Conservation (phyloP, 306 rosid species). For the Citrullus amarus region DNA sequence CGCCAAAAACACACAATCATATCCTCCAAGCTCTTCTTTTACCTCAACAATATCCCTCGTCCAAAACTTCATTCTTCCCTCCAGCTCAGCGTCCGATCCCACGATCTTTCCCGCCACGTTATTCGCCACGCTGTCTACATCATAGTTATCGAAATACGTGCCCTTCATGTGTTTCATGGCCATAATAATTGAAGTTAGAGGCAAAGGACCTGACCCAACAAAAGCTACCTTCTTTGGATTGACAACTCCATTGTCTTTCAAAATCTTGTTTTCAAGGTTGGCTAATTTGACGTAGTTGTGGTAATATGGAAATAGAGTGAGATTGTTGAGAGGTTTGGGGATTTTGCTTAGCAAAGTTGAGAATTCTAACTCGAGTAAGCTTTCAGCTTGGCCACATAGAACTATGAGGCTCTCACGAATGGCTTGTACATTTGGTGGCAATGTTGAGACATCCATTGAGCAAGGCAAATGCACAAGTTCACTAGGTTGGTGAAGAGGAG, state of each 20-base stretch:
- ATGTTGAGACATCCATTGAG: conserved; percentile 29
- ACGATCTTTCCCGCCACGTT: conserved; percentile 38
- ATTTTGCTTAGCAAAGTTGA: conserved; percentile 33
- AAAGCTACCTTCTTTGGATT: conserved; percentile 47
- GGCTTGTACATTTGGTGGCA: conserved; percentile 30
- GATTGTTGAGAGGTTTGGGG: conserved; percentile 32
- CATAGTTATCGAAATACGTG: conserved; percentile 53
- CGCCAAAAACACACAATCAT: conserved; percentile 63
- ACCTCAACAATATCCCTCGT: conserved; percentile 42
- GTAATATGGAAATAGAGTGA: conserved; percentile 55
- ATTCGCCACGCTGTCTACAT: conserved; percentile 48
- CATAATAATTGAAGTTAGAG: conserved; percentile 55
- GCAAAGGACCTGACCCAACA: conserved; percentile 81
- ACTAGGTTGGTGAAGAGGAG: conserved; percentile 49
- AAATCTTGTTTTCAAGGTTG: conserved; percentile 34
- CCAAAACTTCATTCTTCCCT: conserved; percentile 64
- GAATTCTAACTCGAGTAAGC: conserved; percentile 63
- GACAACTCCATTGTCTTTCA: conserved; percentile 28
- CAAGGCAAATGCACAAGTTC: conserved; percentile 47
- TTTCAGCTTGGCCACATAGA: conserved; percentile 49
- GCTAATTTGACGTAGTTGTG: conserved; percentile 55
- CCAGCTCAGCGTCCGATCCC: conserved; percentile 31
- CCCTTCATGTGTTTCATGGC: conserved; percentile 49
- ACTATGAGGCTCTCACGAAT: conserved; percentile 49
- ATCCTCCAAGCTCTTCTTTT: conserved; percentile 36